phyloP scores from a whole-genome alignment of 2,329 filamentous ascomycete genomes.

The Cordyceps militaris region DNA sequence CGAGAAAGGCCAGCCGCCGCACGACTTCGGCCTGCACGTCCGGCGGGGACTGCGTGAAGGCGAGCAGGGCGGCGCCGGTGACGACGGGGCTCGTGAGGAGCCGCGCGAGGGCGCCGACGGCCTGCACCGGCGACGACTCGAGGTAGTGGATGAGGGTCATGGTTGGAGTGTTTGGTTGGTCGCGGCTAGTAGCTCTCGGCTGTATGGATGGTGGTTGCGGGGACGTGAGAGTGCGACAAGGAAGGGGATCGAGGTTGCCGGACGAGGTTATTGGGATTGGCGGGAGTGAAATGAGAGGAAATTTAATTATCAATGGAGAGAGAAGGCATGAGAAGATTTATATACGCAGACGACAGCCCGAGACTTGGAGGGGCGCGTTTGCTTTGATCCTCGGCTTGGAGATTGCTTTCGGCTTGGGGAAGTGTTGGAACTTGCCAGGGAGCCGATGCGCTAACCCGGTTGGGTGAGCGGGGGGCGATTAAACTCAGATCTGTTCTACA shows the following conservation, averaged over 20 bases:
- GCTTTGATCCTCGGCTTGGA: constrained; percentile 3
- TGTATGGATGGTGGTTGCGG: too few relatives aligned
- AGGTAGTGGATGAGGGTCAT: constrained; percentile 7
- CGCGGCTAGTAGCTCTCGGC: background rate
- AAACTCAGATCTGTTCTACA: background rate
- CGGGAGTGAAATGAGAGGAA: background rate
- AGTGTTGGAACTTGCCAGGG: background rate
- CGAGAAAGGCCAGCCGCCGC: constrained; percentile 6
- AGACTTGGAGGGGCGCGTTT: constrained; percentile 1
- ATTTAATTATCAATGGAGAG: background rate
- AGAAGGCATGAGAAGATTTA: background rate
- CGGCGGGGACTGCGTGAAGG: constrained; percentile 13
- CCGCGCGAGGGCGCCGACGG: constrained; percentile 5
- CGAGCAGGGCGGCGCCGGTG: constrained; percentile 16
- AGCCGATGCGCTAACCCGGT: background rate
- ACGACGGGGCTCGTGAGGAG: constrained; percentile 15
- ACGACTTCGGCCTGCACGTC: constrained; percentile 4
- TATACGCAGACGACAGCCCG: background rate
- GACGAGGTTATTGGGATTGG: background rate
- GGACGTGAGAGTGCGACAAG: background rate
- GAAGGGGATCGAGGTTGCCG: too few relatives aligned
- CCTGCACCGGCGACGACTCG: constrained; percentile 15
- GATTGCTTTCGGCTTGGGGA: background rate
- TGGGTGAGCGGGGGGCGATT: background rate
- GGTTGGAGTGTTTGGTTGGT: background rate